phyloP scores from a whole-genome alignment of 208 protist genomes.

The Crithidia brevicula region DNA sequence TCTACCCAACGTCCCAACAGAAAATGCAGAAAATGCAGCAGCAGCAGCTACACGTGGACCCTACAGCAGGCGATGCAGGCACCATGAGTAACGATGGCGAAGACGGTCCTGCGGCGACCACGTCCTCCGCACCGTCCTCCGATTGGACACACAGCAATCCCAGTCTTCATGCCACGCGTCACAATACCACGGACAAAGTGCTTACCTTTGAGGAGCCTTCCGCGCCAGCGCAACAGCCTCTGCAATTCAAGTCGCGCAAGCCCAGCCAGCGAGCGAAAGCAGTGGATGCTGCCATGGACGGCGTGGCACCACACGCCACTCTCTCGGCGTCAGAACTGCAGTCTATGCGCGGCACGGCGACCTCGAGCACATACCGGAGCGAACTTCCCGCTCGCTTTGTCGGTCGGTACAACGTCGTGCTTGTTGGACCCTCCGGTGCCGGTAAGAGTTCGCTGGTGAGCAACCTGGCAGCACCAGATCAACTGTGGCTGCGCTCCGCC shows the following conservation, averaged over 20 bases:
- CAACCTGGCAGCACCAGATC: slow-evolving; percentile 59
- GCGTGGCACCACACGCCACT: neutral
- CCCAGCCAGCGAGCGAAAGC: slow-evolving; percentile 16
- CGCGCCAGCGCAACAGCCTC: no score
- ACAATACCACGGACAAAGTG: neutral
- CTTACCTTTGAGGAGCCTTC: neutral
- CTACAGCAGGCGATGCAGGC: neutral
- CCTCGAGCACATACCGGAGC: slow-evolving; percentile 18
- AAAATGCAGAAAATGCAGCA: no score
- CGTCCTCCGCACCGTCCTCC: neutral
- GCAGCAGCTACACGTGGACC: slow-evolving; percentile 5
- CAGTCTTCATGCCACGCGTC: neutral
- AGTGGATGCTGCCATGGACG: neutral
- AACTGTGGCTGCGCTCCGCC: slow-evolving; percentile 41
- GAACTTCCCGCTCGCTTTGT: slow-evolving; percentile 33
- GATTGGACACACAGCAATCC: slow-evolving; percentile 4
- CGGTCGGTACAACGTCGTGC: slow-evolving; percentile 75
- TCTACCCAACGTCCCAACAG: neutral
- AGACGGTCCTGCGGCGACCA: neutral
- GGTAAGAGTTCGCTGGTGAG: slow-evolving; percentile 67
- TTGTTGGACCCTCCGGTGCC: slow-evolving; percentile 51
- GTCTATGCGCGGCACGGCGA: slow-evolving; percentile 1
- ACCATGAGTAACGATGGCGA: neutral
- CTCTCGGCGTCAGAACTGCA: slow-evolving; percentile 15
- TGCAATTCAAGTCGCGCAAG: slow-evolving; percentile 4